Percentiles rank a stretch among this genome's conserved stretches.
Evolutionary conservation across 2,329 filamentous ascomycete genomes (phyloP).

Genomic region (Aspergillus sp.): DNA sequence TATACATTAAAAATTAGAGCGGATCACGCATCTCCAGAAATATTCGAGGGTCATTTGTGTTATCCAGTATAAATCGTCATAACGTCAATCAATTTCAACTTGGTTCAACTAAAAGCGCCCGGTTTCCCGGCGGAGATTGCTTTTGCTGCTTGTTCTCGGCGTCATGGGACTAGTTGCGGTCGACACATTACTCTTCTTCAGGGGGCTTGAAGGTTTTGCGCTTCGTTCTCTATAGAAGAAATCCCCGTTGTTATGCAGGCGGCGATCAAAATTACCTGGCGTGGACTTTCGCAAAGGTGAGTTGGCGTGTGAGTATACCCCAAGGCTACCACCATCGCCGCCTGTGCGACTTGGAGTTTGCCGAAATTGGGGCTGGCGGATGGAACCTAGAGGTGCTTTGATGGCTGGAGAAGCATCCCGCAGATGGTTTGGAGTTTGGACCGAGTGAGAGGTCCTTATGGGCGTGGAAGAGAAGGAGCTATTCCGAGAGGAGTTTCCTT

Average conservation of each 20-base stretch:
- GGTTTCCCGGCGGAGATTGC: constrained; percentile 33
- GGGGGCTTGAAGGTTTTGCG: constrained; percentile 40
- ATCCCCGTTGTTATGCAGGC: constrained; percentile 40
- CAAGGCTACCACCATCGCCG: constrained; percentile 74
- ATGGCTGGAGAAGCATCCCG: constrained; percentile 49
- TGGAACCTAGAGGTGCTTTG: constrained; percentile 42
- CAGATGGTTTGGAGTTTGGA: constrained; percentile 46
- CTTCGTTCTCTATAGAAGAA: constrained; percentile 36
- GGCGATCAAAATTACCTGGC: constrained; percentile 54
- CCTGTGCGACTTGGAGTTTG: constrained; percentile 44
- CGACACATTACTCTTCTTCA: constrained; percentile 45
- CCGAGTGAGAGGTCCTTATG: constrained; percentile 36
- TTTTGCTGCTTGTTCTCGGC: constrained; percentile 35
- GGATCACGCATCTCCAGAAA: constrained; percentile 1
- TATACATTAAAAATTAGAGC: neutral
- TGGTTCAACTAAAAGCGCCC: constrained; percentile 25
- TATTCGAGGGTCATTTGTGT: constrained; percentile 10
- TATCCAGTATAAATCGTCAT: neutral
- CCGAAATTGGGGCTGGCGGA: constrained; percentile 56
- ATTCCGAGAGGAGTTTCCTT: constrained; percentile 47
- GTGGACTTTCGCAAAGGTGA: constrained; percentile 80
- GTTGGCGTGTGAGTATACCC: constrained; percentile 74
- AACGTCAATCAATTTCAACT: constrained; percentile 9
- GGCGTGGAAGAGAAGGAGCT: constrained; percentile 44
- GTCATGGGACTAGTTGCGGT: constrained; percentile 32